phyloP scores from a whole-genome alignment of 495 filamentous ascomycete species.

The Stereocaulon alpinum region DNA sequence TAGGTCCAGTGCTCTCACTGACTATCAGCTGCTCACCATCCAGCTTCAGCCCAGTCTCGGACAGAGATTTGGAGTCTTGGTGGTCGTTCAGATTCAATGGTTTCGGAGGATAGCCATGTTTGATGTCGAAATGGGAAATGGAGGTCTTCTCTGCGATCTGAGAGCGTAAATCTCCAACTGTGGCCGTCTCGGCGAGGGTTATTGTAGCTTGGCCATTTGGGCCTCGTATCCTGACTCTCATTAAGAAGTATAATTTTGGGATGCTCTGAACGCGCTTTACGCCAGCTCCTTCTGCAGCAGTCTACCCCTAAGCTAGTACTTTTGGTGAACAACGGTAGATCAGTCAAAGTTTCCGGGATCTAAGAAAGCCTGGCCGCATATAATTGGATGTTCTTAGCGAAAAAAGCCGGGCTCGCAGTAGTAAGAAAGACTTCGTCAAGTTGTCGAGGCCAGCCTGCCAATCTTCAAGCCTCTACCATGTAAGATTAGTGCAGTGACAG shows the following conservation, averaged over 20 bases:
- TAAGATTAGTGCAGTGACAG: too few relatives aligned
- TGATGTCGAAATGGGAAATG: slow-evolving; percentile 53
- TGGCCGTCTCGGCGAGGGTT: slow-evolving; percentile 54
- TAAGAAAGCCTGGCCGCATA: too few relatives aligned
- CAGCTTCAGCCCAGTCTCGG: slow-evolving; percentile 53
- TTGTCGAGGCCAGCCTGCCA: too few relatives aligned
- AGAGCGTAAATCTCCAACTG: slow-evolving; percentile 49
- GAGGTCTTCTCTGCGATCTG: slow-evolving; percentile 47
- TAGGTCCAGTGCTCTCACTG: slow-evolving; percentile 26
- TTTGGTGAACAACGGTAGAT: too few relatives aligned
- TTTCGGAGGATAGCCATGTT: slow-evolving; percentile 78
- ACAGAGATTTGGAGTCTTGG: slow-evolving; percentile 36
- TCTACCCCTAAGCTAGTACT: too few relatives aligned
- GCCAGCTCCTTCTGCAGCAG: too few relatives aligned
- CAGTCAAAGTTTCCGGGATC: too few relatives aligned
- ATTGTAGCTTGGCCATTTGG: slow-evolving; percentile 52
- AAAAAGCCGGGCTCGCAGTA: too few relatives aligned
- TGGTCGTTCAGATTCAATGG: slow-evolving; percentile 49
- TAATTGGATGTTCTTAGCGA: too few relatives aligned
- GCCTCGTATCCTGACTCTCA: slow-evolving; percentile 54
- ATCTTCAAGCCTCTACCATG: too few relatives aligned
- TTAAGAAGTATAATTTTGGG: slow-evolving; percentile 19
- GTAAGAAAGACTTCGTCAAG: too few relatives aligned
- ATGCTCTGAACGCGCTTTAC: too few relatives aligned
- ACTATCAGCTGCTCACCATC: slow-evolving; percentile 79